Conservation (phyloP, 1,284 basidiomycete species). For the Coniferiporia sulphurascens region DNA sequence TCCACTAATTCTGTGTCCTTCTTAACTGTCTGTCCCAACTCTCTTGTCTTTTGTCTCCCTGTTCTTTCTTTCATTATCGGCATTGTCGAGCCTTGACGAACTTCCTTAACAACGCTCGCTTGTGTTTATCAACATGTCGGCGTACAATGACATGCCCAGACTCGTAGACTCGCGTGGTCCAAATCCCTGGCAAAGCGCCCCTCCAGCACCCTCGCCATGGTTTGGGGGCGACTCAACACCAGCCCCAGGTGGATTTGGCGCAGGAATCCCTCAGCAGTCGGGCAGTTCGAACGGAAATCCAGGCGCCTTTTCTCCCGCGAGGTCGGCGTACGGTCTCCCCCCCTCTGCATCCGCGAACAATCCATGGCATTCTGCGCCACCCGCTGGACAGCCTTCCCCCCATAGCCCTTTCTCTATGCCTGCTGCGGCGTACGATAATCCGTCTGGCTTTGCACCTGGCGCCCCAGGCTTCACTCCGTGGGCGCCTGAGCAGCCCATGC, state of each 20-base stretch:
- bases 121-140: slow-evolving; percentile 3
- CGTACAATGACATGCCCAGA: slow-evolving; percentile 7
- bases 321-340: not conserved
- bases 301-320: not conserved
- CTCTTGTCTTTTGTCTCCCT: not conserved
- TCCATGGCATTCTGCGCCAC: not conserved
- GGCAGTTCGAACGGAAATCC: not conserved
- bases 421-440: not conserved
- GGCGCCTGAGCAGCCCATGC: not conserved
- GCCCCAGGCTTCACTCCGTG: not conserved
- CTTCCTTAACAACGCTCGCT: not conserved
- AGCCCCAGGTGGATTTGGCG: slow-evolving; percentile 14
- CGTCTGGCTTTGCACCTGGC: not conserved
- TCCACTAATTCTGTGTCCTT: not conserved
- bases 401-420: slow-evolving; percentile 4
- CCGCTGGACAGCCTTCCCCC: not conserved
- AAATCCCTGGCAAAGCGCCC: not conserved
- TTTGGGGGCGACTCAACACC: not conserved
- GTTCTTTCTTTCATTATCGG: not conserved
- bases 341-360: not conserved
- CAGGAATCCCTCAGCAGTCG: not conserved
- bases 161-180: slow-evolving; percentile 2
- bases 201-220: not conserved
- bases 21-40: not conserved
- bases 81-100: not conserved